phyloP scores from a whole-genome alignment of 768 basidiomycete genomes.

The Leccinum ochraceum region DNA sequence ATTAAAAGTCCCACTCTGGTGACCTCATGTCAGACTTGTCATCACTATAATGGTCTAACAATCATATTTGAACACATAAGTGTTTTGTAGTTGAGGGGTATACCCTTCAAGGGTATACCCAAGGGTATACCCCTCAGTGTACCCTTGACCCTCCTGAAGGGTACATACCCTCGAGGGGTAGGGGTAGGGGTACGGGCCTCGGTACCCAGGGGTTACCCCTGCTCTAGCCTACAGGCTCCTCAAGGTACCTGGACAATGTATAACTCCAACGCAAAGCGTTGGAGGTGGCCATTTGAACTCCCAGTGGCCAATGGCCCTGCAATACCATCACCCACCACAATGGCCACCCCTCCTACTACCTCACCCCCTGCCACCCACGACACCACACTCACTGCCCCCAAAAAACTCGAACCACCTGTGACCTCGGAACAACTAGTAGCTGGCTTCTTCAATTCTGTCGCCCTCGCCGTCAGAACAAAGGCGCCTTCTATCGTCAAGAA shows the following conservation, averaged over 20 bases:
- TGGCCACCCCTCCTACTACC: neutral
- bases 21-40: no score
- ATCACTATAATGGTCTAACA: no score
- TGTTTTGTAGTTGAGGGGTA: no score
- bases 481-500: neutral
- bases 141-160: no score
- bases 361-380: neutral
- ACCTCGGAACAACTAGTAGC: neutral
- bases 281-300: neutral
- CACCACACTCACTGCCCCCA: no score
- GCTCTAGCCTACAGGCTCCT: neutral
- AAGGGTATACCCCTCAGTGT: no score
- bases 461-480: neutral
- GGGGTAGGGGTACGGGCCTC: no score
- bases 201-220: no score
- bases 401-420: neutral
- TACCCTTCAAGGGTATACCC: no score
- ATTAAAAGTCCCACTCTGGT: no score
- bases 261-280: neutral
- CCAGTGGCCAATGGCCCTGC: neutral
- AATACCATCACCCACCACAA: neutral
- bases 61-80: no score
- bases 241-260: neutral
- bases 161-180: no score
- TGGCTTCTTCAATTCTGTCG: neutral